Evolutionary conservation across 306 rosid genomes (phyloP), one percentile per base, ranked within the genome.

Genomic region (Quercus alba): DNA sequence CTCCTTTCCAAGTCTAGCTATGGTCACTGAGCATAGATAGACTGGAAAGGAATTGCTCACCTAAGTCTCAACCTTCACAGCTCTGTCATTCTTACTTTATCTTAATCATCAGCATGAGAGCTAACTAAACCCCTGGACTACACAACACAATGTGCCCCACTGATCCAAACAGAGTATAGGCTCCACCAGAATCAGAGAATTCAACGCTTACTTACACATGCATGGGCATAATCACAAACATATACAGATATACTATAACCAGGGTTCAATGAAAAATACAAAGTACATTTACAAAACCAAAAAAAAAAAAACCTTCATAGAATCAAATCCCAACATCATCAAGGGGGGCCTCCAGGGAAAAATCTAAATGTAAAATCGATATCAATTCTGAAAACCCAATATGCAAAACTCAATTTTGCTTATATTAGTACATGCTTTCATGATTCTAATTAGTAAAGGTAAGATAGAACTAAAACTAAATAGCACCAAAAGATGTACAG

Each of bases 401-500:
- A 70, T 52, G 8, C 1, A 56, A 44, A 78, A 28, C 51, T 25
- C 28, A 26, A 55, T 25, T 23, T 52, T 56, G 25, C 23, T 23
- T 72, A 56, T 3, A 7, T 4, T 44, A 64, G 56, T 75, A 73
- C 82, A 84, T 67, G 78, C 76, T 77, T 30, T 75, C 56, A 58
- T 17, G 31, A 25, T 73, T 68, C 25, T 33, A 51, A 55, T 49
- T 19, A 54, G 26, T n/a, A 56, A 80, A 76, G 23, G 63, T 33
- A n/a, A 28, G 57, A 30, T 4, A 20, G 5, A 30, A 30, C 13
- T 64, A 26, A 21, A 59, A 23, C 4, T 25, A 13, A 38, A 13
- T 4, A 56, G 18, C 49, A 58, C 17, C 19, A 54, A 55, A 62
- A 75, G 6, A 21, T 30, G 25, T 8, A 46, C 51, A 70, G 8